Evolutionary conservation across 176 grass and related monocot genomes (phyloP).

Genomic region (Alloteropsis semialata): DNA sequence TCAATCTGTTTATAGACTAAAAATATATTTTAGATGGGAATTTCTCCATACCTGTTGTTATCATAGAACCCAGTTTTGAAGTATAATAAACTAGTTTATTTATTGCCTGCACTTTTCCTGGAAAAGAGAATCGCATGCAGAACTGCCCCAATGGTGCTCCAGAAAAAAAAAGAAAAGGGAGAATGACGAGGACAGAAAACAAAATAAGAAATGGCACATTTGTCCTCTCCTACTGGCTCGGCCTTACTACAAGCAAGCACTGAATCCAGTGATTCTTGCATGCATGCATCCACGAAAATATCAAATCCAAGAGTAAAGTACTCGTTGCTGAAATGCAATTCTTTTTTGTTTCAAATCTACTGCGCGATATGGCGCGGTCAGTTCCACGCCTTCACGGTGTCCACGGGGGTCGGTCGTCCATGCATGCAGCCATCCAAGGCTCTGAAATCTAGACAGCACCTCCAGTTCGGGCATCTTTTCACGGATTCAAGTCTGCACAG

Average conservation of each 20-base stretch:
- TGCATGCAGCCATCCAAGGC: background rate
- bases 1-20: background rate
- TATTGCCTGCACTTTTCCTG: background rate
- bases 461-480: background rate
- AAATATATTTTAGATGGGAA: background rate
- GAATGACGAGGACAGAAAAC: background rate
- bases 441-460: constrained; percentile 19
- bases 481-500: constrained; percentile 14
- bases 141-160: background rate
- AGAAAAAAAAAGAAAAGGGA: background rate
- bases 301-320: constrained; percentile 31
- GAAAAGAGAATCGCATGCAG: background rate
- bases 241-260: background rate
- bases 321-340: background rate
- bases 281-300: background rate
- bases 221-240: background rate
- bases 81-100: background rate
- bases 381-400: background rate
- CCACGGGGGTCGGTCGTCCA: background rate
- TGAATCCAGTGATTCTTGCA: background rate
- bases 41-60: background rate
- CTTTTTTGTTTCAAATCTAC: background rate
- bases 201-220: background rate
- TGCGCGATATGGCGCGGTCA: constrained; percentile 29
- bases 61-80: background rate